phyloP scores from a whole-genome alignment of 495 filamentous ascomycete genomes.

The Penicillium psychrofluorescens region DNA sequence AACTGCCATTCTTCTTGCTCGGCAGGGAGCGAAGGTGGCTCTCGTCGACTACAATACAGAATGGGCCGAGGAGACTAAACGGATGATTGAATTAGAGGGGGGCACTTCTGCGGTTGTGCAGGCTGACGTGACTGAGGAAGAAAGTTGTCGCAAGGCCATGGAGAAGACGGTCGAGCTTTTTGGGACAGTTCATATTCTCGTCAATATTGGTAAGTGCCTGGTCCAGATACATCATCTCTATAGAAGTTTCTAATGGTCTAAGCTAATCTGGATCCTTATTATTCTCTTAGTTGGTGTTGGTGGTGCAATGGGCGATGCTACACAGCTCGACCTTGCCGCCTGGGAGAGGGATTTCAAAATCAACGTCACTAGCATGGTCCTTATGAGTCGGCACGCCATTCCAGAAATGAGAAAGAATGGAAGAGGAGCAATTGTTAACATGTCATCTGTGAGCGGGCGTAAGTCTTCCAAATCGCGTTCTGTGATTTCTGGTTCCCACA shows the following conservation, averaged over 20 bases:
- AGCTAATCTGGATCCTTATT: no score
- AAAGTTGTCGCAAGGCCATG: conserved; percentile 30
- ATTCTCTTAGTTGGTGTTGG: conserved; percentile 29
- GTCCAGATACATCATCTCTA: no score
- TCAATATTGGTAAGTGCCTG: conserved; percentile 32
- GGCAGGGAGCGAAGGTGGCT: conserved; percentile 2
- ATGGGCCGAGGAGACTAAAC: conserved; percentile 1
- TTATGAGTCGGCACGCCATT: conserved; percentile 40
- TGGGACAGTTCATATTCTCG: conserved; percentile 39
- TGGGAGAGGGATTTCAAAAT: conserved; percentile 40
- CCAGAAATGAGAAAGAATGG: conserved; percentile 36
- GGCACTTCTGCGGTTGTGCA: background rate
- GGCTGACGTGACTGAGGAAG: conserved; percentile 31
- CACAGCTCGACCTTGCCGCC: conserved; percentile 38
- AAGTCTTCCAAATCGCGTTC: background rate
- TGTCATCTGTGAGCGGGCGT: conserved; percentile 38
- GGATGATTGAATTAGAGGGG: conserved; percentile 1
- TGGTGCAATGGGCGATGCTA: conserved; percentile 38
- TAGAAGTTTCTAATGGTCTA: no score
- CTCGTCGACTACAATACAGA: conserved; percentile 2
- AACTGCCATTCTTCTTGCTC: conserved; percentile 1
- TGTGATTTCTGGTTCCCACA: no score
- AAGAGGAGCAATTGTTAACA: conserved; percentile 40
- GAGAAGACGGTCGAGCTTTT: conserved; percentile 24
- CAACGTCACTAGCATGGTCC: conserved; percentile 46